These are phyloP conservation scores for Leishmania guyanensis DNA, from an alignment of 208 protist genomes.

Conservation along the genomic window DNA sequence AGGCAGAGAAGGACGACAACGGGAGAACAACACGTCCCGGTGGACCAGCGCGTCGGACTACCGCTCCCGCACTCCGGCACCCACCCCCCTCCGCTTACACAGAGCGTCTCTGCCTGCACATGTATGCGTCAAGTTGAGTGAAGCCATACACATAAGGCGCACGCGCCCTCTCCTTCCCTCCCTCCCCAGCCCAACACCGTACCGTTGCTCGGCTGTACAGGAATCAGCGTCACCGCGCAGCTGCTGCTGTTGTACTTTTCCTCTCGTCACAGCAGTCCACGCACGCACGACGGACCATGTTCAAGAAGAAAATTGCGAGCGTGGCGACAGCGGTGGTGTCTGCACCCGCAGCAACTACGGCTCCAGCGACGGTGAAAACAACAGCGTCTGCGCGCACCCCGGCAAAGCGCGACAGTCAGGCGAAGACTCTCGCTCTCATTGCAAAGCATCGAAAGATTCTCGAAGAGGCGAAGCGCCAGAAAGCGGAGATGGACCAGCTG, in stretches of 20 bases:
- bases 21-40: not conserved
- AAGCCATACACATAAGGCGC: not conserved
- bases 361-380: conserved; percentile 5
- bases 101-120: not conserved
- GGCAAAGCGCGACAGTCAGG: not conserved
- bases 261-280: not conserved
- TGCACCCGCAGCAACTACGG: conserved; percentile 2
- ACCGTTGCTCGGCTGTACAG: not conserved
- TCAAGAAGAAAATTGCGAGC: conserved; percentile 36
- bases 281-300: conserved; percentile 33
- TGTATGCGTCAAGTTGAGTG: not conserved
- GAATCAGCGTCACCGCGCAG: not conserved
- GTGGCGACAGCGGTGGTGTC: conserved; percentile 9
- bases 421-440: conserved; percentile 29
- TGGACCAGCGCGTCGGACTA: not conserved
- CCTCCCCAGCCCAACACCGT: not conserved
- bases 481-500: conserved; percentile 28
- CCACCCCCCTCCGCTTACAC: not conserved
- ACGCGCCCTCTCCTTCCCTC: not conserved
- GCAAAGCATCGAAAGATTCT: conserved; percentile 36
- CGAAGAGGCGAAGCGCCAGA: conserved; percentile 30
- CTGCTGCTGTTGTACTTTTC: not conserved
- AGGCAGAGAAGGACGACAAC: not conserved
- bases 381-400: not conserved
- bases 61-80: not conserved